These are phyloP conservation scores for Goffeauzyma gilvescens DNA, from an alignment of 768 basidiomycete species.

Conservation along the genomic window DNA sequence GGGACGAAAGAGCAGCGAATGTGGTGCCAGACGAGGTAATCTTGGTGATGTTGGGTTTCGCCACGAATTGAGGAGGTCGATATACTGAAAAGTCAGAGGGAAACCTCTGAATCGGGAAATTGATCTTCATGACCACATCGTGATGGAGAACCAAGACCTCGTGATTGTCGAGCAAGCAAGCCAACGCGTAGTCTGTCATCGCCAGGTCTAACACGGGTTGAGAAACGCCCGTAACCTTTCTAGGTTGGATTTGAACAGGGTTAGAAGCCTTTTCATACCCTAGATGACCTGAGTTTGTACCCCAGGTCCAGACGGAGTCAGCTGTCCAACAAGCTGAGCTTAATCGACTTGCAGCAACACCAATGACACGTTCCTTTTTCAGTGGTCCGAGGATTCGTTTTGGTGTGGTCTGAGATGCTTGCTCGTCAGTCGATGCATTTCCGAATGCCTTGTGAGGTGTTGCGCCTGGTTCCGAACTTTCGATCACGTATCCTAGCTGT, in stretches of 20 bases:
- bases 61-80: conserved; percentile 57
- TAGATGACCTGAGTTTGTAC: conserved; percentile 78
- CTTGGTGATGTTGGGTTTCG: conserved; percentile 55
- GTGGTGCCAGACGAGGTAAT: conserved; percentile 57
- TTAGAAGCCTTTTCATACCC: conserved; percentile 67
- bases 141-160: conserved; percentile 74
- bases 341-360: conserved; percentile 68
- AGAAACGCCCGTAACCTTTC: conserved; percentile 59
- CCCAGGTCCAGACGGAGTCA: conserved; percentile 45
- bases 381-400: conserved; percentile 54
- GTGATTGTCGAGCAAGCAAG: conserved; percentile 52
- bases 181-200: conserved; percentile 64
- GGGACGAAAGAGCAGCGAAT: conserved; percentile 63
- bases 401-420: conserved; percentile 57
- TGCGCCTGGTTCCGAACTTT: conserved; percentile 33
- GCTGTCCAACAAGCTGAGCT: conserved; percentile 77
- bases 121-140: conserved; percentile 55
- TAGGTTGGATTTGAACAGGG: conserved; percentile 55
- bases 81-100: conserved; percentile 57
- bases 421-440: conserved; percentile 38
- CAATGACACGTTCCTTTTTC: conserved; percentile 57
- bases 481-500: conserved; percentile 72
- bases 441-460: conserved; percentile 13
- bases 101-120: conserved; percentile 60
- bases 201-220: conserved; percentile 53